phyloP scores from a whole-genome alignment of 2,329 filamentous ascomycete species.

The Aspergillus luchuensis region DNA sequence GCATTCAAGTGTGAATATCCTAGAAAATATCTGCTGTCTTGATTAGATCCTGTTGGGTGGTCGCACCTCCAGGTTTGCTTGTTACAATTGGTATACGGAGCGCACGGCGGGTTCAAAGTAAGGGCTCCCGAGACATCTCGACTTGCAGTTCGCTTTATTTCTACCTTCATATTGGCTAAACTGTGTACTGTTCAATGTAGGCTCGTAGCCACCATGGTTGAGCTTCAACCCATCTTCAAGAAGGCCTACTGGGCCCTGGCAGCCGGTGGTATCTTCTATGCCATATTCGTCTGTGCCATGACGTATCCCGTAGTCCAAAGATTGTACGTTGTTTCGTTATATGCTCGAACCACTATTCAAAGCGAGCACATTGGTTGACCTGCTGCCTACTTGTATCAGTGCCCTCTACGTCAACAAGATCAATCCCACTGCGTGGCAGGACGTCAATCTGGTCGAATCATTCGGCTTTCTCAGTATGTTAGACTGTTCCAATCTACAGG shows the following conservation, averaged over 20 bases:
- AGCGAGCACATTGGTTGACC: background rate
- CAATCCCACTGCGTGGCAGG: constrained; percentile 69
- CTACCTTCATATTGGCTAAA: background rate
- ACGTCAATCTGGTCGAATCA: constrained; percentile 73
- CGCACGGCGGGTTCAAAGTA: background rate
- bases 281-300: constrained; percentile 64
- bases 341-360: background rate
- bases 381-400: constrained; percentile 47
- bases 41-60: background rate
- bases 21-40: background rate
- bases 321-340: constrained; percentile 61
- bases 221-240: constrained; percentile 50
- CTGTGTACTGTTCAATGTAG: background rate
- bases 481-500: background rate
- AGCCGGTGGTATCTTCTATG: constrained; percentile 65
- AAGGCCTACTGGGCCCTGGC: constrained; percentile 60
- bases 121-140: background rate
- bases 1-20: background rate
- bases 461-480: constrained; percentile 81
- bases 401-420: constrained; percentile 82
- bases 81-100: background rate
- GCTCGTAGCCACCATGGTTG: constrained; percentile 30
- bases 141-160: background rate
- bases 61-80: background rate
- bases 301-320: constrained; percentile 73